These are phyloP conservation scores for Aegilops umbellulata DNA, from an alignment of 176 grass and related monocot genomes.

Conservation along the genomic window DNA sequence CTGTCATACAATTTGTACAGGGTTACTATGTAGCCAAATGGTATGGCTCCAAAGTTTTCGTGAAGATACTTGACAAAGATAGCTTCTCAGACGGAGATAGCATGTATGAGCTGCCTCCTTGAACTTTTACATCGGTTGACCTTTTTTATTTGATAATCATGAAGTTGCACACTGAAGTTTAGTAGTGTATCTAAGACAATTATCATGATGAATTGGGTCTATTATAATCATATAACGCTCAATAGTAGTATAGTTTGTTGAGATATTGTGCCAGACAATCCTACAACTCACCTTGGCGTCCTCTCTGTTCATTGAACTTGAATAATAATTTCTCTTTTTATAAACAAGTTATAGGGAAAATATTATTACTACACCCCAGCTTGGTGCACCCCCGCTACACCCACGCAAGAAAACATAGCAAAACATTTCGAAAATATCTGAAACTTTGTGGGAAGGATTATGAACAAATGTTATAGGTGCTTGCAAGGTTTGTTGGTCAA, in stretches of 20 bases:
- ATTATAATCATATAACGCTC: neutral
- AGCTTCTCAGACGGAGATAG: slow-evolving; percentile 78
- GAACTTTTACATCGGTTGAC: slow-evolving; percentile 11
- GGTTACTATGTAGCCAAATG: slow-evolving; percentile 81
- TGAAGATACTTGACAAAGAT: slow-evolving; percentile 93
- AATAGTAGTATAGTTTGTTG: neutral
- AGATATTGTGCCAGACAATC: neutral
- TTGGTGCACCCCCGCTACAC: too few species aligned
- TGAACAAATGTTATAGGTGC: too few species aligned
- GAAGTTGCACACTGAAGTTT: neutral
- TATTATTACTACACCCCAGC: neutral
- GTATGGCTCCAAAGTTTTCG: slow-evolving; percentile 90
- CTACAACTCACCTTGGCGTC: neutral
- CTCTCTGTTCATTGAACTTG: neutral
- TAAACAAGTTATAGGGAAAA: neutral
- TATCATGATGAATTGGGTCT: neutral
- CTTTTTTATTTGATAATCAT: neutral
- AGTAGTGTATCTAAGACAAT: neutral
- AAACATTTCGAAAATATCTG: too few species aligned
- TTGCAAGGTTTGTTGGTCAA: too few species aligned
- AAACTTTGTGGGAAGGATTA: too few species aligned
- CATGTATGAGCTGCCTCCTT: slow-evolving; percentile 59
- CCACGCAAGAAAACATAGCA: too few species aligned
- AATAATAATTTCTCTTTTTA: neutral
- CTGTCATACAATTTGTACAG: slow-evolving; percentile 41